Evolutionary conservation across 495 filamentous ascomycete genomes (phyloP).

Genomic region (Letharia columbiana): DNA sequence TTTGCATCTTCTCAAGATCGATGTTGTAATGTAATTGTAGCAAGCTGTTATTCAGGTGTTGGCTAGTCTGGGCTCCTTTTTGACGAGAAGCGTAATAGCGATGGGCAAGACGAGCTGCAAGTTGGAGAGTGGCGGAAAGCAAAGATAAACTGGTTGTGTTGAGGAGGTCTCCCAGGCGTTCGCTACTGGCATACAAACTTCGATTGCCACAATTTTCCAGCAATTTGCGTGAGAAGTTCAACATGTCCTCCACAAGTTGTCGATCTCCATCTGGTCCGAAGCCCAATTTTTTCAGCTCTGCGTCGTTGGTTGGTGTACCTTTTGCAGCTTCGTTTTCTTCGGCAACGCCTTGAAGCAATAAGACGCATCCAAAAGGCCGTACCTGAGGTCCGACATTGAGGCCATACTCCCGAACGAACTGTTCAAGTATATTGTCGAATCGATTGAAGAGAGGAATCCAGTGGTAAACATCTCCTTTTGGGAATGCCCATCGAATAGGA

Average conservation of each 20-base stretch:
- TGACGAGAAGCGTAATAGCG: slow-evolving; percentile 83
- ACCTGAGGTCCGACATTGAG: slow-evolving; percentile 74
- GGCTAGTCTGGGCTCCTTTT: slow-evolving; percentile 48
- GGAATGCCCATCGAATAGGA: slow-evolving; percentile 85
- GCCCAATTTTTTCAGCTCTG: slow-evolving; percentile 47
- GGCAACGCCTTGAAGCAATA: slow-evolving; percentile 49
- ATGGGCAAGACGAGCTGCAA: slow-evolving; percentile 77
- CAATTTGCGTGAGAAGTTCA: slow-evolving; percentile 77
- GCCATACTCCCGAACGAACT: slow-evolving; percentile 71
- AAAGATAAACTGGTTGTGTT: slow-evolving; percentile 76
- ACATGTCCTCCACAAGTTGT: slow-evolving; percentile 65
- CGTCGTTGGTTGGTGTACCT: slow-evolving; percentile 32
- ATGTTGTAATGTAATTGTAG: slow-evolving; percentile 89
- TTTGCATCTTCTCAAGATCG: slow-evolving; percentile 78
- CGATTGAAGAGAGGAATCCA: slow-evolving; percentile 94
- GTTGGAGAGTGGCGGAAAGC: slow-evolving; percentile 61
- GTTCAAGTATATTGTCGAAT: slow-evolving; percentile 81
- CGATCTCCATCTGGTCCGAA: slow-evolving; percentile 68
- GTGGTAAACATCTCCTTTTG: slow-evolving; percentile 94
- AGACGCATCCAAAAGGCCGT: slow-evolving; percentile 55
- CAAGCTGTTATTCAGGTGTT: slow-evolving; percentile 60
- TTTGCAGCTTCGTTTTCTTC: slow-evolving; percentile 32
- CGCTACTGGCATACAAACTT: slow-evolving; percentile 89
- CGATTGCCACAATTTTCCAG: slow-evolving; percentile 94
- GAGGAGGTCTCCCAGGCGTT: slow-evolving; percentile 75